phyloP scores from a whole-genome alignment of 495 filamentous ascomycete species.

The Penicillium lividum region DNA sequence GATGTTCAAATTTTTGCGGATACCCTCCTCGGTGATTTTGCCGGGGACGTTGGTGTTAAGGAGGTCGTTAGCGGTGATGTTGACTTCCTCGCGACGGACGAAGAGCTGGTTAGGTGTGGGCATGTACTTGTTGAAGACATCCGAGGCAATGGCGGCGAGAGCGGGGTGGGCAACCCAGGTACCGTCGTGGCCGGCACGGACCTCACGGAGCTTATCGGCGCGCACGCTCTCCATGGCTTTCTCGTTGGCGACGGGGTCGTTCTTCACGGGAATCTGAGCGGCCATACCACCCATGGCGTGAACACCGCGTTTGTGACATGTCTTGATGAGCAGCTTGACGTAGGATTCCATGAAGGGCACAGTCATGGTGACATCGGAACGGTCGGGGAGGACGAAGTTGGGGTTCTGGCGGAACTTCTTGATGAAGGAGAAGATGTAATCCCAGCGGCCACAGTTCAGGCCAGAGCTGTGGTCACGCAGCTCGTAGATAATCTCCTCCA shows the following conservation, averaged over 20 bases:
- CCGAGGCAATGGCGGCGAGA: slow-evolving; percentile 81
- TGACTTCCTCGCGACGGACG: slow-evolving; percentile 84
- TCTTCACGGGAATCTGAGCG: slow-evolving; percentile 98
- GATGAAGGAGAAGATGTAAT: slow-evolving; percentile 99
- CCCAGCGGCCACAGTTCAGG: slow-evolving; percentile 98
- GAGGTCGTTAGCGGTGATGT: slow-evolving; percentile 83
- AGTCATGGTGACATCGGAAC: slow-evolving; percentile 92
- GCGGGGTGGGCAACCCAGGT: slow-evolving; percentile 98
- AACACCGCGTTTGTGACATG: slow-evolving; percentile 91
- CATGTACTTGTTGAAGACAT: slow-evolving; percentile 99
- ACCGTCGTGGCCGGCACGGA: slow-evolving; percentile 91
- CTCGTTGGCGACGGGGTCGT: slow-evolving; percentile 85
- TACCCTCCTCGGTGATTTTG: slow-evolving; percentile 89
- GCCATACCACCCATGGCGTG: slow-evolving; percentile 99
- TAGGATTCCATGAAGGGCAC: slow-evolving; percentile 99
- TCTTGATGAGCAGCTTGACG: slow-evolving; percentile 94
- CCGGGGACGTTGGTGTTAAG: slow-evolving; percentile 99
- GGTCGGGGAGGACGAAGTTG: slow-evolving; percentile 91
- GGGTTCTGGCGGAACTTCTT: slow-evolving; percentile 98
- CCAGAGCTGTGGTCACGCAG: slow-evolving; percentile 95
- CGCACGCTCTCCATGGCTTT: slow-evolving; percentile 91
- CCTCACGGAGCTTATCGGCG: slow-evolving; percentile 95
- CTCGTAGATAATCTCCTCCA: slow-evolving; percentile 99
- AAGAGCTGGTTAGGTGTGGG: slow-evolving; percentile 98
- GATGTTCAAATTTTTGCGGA: slow-evolving; percentile 97